A percentile compares a stretch with the other conserved stretches of the same genome.
Conservation (phyloP, 2,329 filamentous ascomycete species). For the Graphilbum sp. region DNA sequence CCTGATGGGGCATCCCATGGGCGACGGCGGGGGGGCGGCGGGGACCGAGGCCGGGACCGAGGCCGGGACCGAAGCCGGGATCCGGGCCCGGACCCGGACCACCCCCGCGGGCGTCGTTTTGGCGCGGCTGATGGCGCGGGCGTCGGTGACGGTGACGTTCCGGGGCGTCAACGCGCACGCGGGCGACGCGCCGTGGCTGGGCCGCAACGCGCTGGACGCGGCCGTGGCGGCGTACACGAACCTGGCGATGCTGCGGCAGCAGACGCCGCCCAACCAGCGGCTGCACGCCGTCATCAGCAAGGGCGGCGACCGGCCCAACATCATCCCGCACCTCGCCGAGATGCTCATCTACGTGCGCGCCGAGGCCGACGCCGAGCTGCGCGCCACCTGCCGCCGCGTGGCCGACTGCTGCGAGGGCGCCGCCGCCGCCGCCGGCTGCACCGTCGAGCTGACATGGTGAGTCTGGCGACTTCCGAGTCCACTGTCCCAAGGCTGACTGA, state of each 20-base stretch:
- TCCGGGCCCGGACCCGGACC: not conserved
- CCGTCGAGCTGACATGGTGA: too few species aligned
- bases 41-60: too few species aligned
- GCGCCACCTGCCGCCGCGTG: slow-evolving; percentile 15
- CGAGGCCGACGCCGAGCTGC: slow-evolving; percentile 19
- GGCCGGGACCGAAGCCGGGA: too few species aligned
- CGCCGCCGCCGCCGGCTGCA: slow-evolving; percentile 20
- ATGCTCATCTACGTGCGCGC: slow-evolving; percentile 28
- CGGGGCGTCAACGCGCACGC: slow-evolving; percentile 26
- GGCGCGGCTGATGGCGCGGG: slow-evolving; percentile 7
- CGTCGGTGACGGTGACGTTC: slow-evolving; percentile 18
- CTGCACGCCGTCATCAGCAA: slow-evolving; percentile 31
- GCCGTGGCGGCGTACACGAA: slow-evolving; percentile 20
- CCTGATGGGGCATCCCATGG: slow-evolving; percentile 26
- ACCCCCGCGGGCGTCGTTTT: not conserved
- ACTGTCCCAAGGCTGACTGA: too few species aligned
- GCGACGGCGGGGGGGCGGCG: too few species aligned
- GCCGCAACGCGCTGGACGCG: slow-evolving; percentile 31
- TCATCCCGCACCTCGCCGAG: slow-evolving; percentile 22
- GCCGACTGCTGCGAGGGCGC: slow-evolving; percentile 18
- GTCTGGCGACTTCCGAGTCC: too few species aligned
- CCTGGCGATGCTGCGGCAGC: slow-evolving; percentile 27
- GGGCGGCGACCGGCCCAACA: slow-evolving; percentile 18
- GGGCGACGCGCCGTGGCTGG: slow-evolving; percentile 27
- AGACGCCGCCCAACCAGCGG: slow-evolving; percentile 28